Conservation (phyloP, 306 rosid genomes). For the Trifolium dubium region DNA sequence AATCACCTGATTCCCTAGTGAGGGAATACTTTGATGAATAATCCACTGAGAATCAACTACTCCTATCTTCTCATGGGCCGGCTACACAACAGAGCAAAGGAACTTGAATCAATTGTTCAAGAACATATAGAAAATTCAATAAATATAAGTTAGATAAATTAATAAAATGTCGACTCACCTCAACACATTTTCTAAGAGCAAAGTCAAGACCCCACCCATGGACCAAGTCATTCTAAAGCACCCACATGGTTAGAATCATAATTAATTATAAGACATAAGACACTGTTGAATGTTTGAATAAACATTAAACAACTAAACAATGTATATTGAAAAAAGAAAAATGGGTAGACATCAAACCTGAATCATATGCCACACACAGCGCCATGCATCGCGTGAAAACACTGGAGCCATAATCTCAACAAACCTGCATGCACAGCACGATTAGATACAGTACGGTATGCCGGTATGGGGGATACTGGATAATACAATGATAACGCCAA, state of each 20-base stretch:
- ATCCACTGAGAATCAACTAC: conserved; percentile 99
- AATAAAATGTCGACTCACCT: conserved; percentile 53
- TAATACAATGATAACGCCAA: conserved; percentile 1
- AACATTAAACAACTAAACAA: conserved; percentile 18
- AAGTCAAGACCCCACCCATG: conserved; percentile 99
- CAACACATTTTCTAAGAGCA: conserved; percentile 92
- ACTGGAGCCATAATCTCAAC: conserved; percentile 99
- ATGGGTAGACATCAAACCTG: conserved; percentile 58
- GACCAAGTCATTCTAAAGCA: conserved; percentile 87
- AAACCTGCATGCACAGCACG: conserved; percentile 59
- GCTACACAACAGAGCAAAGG: conserved; percentile 54
- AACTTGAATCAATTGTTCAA: conserved; percentile 25
- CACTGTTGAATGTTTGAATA: conserved; percentile 26
- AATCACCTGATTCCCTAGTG: conserved; percentile 89
- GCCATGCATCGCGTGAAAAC: conserved; percentile 97
- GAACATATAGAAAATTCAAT: conserved; percentile 19
- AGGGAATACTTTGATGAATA: conserved; percentile 88
- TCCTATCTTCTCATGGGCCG: conserved; percentile 97
- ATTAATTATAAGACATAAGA: conserved; percentile 17
- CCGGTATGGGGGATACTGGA: background rate
- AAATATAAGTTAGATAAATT: conserved; percentile 10
- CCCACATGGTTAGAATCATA: conserved; percentile 15
- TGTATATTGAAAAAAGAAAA: background rate
- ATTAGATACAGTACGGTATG: conserved; percentile 22
- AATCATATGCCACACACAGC: conserved; percentile 97